Conservation (phyloP, 345 rosid genomes). For the Hypericum androsaemum region DNA sequence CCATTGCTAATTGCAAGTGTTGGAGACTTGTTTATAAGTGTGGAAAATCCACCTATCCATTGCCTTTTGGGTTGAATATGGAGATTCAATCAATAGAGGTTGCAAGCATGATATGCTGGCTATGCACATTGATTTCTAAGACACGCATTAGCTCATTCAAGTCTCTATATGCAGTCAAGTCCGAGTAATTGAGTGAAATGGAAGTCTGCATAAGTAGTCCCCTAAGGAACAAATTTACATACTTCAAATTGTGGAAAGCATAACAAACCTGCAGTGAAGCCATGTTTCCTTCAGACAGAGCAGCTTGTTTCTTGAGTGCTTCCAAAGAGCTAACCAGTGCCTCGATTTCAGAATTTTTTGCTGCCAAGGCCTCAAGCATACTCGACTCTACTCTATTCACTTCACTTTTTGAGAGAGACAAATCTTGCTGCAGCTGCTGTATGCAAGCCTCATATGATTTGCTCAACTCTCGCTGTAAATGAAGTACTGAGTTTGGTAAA, state of each 20-base stretch:
- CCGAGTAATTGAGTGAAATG: too few species aligned
- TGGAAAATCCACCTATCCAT: too few species aligned
- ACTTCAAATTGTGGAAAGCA: not conserved
- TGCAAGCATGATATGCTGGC: too few species aligned
- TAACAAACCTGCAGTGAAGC: constrained; percentile 76
- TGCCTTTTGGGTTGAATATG: too few species aligned
- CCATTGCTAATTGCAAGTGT: too few species aligned
- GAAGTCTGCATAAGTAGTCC: not conserved
- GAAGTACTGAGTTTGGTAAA: constrained; percentile 21
- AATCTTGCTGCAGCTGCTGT: constrained; percentile 73
- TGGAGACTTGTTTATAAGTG: too few species aligned
- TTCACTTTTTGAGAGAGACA: constrained; percentile 67
- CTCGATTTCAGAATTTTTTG: constrained; percentile 91
- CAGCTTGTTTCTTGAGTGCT: constrained; percentile 74
- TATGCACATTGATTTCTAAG: too few species aligned
- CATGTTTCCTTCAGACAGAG: constrained; percentile 74
- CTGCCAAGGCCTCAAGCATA: constrained; percentile 80
- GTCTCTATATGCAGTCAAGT: too few species aligned
- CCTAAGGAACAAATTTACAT: not conserved
- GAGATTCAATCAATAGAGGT: too few species aligned
- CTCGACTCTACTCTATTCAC: constrained; percentile 69
- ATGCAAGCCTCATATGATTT: constrained; percentile 83
- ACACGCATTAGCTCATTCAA: too few species aligned
- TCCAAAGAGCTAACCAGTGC: constrained; percentile 65
- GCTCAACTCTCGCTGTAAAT: constrained; percentile 77